Evolutionary conservation across 257 asterid genomes (phyloP).

Genomic region (Anisodus acutangulus): DNA sequence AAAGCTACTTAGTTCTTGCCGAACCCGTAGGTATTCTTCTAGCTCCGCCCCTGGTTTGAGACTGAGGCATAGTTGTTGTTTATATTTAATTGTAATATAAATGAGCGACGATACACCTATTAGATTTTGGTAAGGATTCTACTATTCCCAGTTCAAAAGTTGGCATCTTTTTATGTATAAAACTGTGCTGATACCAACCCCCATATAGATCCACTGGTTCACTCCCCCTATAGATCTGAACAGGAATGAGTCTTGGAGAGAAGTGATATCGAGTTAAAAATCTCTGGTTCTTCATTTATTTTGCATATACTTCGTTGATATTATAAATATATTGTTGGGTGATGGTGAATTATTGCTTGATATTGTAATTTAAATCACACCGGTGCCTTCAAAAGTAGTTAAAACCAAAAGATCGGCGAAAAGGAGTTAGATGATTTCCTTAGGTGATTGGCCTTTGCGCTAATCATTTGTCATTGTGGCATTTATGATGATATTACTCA

Average conservation of each 20-base stretch:
- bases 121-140: neutral
- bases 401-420: constrained; percentile 4
- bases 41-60: neutral
- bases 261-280: neutral
- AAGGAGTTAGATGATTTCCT: neutral
- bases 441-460: neutral
- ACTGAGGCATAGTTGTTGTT: neutral
- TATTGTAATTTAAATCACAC: neutral
- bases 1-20: neutral
- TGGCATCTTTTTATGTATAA: neutral
- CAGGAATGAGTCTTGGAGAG: constrained; percentile 17
- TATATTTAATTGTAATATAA: neutral
- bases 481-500: neutral
- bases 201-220: neutral
- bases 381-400: neutral
- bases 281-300: neutral
- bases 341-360: neutral
- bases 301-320: neutral
- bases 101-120: neutral
- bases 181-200: neutral
- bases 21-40: neutral
- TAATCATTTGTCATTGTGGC: neutral
- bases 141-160: neutral
- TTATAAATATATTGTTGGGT: neutral
- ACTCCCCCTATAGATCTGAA: neutral